These are phyloP conservation scores for Leptographium procerum DNA, from an alignment of 2,329 filamentous ascomycete species.

Conservation along the genomic window DNA sequence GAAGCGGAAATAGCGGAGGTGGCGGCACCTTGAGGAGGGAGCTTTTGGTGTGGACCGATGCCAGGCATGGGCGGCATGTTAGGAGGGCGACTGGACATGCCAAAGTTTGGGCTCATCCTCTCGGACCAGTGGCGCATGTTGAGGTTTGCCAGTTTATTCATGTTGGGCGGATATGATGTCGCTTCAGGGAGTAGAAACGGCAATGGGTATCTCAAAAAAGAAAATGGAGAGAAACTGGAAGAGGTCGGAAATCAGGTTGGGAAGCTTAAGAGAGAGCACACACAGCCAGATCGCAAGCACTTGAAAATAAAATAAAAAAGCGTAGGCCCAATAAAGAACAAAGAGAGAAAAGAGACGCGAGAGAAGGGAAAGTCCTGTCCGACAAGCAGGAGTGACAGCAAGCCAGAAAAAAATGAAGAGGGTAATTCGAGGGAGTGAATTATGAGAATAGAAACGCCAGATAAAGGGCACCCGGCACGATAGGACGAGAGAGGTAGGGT, in stretches of 20 bases:
- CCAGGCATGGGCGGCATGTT: constrained; percentile 45
- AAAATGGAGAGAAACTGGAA: not conserved
- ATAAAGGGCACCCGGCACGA: not conserved
- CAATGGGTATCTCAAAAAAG: not conserved
- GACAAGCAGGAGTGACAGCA: not conserved
- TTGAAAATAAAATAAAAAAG: not conserved
- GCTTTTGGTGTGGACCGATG: constrained; percentile 48
- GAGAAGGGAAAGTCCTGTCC: not conserved
- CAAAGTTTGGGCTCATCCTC: constrained; percentile 57
- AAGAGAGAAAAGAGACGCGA: not conserved
- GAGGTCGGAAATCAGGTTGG: not conserved
- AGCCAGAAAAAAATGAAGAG: not conserved
- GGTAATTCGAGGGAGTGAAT: not conserved
- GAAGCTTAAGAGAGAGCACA: not conserved
- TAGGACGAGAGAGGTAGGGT: not conserved
- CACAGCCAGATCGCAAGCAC: not conserved
- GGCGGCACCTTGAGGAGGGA: constrained; percentile 35
- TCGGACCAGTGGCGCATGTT: constrained; percentile 62
- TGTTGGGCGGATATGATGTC: constrained; percentile 26
- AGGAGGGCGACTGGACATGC: constrained; percentile 44
- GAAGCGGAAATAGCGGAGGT: constrained; percentile 30
- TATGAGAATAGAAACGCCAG: not conserved
- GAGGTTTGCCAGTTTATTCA: constrained; percentile 55
- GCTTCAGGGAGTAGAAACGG: not conserved
- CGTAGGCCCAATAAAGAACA: not conserved